phyloP scores from a whole-genome alignment of 2,329 filamentous ascomycete genomes.

The Aspergillus sergii region DNA sequence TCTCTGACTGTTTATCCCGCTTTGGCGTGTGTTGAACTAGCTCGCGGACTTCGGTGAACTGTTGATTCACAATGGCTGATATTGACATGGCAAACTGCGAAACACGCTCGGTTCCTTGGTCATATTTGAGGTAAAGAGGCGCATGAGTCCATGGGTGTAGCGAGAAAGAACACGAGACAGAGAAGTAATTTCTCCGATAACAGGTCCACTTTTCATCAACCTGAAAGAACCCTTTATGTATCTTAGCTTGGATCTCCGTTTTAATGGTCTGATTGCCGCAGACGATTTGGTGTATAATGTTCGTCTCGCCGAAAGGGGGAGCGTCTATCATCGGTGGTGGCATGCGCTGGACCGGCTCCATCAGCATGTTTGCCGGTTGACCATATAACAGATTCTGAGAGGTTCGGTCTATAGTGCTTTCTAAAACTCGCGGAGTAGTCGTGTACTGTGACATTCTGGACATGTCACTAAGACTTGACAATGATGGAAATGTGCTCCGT shows the following conservation, averaged over 20 bases:
- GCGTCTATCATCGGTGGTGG: slow-evolving; percentile 38
- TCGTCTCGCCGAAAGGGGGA: slow-evolving; percentile 48
- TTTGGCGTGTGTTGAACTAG: slow-evolving; percentile 91
- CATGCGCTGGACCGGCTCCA: slow-evolving; percentile 31
- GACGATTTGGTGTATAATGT: slow-evolving; percentile 37
- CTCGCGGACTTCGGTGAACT: slow-evolving; percentile 74
- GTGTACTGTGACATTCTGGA: slow-evolving; percentile 37
- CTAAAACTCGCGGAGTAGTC: slow-evolving; percentile 35
- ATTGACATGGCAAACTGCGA: slow-evolving; percentile 80
- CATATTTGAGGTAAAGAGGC: slow-evolving; percentile 61
- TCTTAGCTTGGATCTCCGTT: slow-evolving; percentile 74
- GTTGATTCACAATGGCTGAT: slow-evolving; percentile 77
- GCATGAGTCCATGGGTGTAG: slow-evolving; percentile 63
- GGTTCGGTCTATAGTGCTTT: slow-evolving; percentile 33
- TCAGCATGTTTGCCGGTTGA: slow-evolving; percentile 24
- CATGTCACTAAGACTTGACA: slow-evolving; percentile 36
- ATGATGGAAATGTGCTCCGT: slow-evolving; percentile 33
- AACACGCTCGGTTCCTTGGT: slow-evolving; percentile 58
- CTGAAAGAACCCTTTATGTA: slow-evolving; percentile 88
- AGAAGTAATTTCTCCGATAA: slow-evolving; percentile 89
- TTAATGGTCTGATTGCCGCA: slow-evolving; percentile 56
- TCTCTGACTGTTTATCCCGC: slow-evolving; percentile 81
- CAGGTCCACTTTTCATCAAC: slow-evolving; percentile 86
- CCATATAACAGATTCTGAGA: slow-evolving; percentile 34
- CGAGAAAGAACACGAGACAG: slow-evolving; percentile 77